phyloP scores from a whole-genome alignment of 495 filamentous ascomycete species.

The Penicillium ucsense region DNA sequence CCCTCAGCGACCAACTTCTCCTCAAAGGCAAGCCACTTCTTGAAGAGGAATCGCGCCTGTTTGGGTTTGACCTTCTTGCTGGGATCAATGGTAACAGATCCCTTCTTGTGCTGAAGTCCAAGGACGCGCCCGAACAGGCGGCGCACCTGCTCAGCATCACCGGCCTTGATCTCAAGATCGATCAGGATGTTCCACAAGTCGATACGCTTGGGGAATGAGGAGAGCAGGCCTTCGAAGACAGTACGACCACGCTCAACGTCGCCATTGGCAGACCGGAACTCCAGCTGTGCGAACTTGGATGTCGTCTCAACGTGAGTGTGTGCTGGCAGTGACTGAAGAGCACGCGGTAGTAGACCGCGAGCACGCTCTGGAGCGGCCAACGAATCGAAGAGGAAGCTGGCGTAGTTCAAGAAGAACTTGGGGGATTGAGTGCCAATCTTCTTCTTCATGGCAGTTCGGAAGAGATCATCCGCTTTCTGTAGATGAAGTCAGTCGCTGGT shows the following conservation, averaged over 20 bases:
- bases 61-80: conserved; percentile 52
- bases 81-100: conserved; percentile 22
- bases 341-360: conserved; percentile 72
- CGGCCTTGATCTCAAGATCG: conserved; percentile 69
- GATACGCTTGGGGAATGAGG: conserved; percentile 75
- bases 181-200: conserved; percentile 89
- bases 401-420: conserved; percentile 87
- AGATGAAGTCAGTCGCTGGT: conserved; percentile 21
- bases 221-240: conserved; percentile 80
- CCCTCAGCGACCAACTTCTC: conserved; percentile 42
- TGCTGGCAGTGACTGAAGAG: conserved; percentile 69
- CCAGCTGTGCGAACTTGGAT: conserved; percentile 77
- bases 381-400: conserved; percentile 75
- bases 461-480: conserved; percentile 84
- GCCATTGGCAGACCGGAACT: conserved; percentile 76
- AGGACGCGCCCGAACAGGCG: conserved; percentile 73
- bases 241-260: conserved; percentile 88
- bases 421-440: conserved; percentile 63
- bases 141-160: conserved; percentile 54
- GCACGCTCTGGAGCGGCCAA: conserved; percentile 59
- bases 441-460: conserved; percentile 75
- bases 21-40: conserved; percentile 75
- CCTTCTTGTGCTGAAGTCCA: conserved; percentile 46
- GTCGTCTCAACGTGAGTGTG: conserved; percentile 68
- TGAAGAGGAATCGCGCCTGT: conserved; percentile 72